Evolutionary conservation across 2,329 filamentous ascomycete genomes (phyloP).

Genomic region (Penicillium sp.): DNA sequence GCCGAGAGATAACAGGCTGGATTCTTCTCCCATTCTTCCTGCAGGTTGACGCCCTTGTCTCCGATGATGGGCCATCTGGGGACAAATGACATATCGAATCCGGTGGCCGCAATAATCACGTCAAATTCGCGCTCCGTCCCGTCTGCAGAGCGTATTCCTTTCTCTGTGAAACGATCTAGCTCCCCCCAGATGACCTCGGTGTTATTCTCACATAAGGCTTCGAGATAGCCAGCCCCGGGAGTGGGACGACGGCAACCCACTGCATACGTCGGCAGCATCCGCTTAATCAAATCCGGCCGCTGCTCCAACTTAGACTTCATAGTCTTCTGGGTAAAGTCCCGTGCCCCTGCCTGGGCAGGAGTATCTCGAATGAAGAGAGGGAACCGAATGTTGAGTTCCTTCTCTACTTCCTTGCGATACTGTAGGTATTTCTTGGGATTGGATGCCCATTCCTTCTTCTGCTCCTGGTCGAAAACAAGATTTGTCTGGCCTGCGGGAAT

Average conservation of each 20-base stretch:
- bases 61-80: constrained; percentile 39
- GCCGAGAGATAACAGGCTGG: constrained; percentile 25
- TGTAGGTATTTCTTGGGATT: constrained; percentile 10
- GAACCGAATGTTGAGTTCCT: neutral
- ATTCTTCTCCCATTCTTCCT: constrained; percentile 20
- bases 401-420: constrained; percentile 10
- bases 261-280: too few relatives aligned
- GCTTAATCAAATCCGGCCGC: neutral
- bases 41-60: constrained; percentile 17
- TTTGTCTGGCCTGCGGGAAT: constrained; percentile 22
- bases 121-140: constrained; percentile 27
- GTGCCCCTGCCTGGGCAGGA: neutral
- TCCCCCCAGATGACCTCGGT: constrained; percentile 17
- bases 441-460: constrained; percentile 20
- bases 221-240: constrained; percentile 7
- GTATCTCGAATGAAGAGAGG: neutral
- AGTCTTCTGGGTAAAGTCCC: too few relatives aligned
- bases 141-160: constrained; percentile 19
- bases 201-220: constrained; percentile 19
- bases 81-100: constrained; percentile 41
- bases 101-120: constrained; percentile 41
- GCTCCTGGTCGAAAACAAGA: constrained; percentile 23
- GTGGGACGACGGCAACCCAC: constrained; percentile 6
- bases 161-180: constrained; percentile 24
- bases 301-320: neutral